These are phyloP conservation scores for Penicillium corylophilum DNA, from an alignment of 2,329 filamentous ascomycete genomes.

Conservation along the genomic window DNA sequence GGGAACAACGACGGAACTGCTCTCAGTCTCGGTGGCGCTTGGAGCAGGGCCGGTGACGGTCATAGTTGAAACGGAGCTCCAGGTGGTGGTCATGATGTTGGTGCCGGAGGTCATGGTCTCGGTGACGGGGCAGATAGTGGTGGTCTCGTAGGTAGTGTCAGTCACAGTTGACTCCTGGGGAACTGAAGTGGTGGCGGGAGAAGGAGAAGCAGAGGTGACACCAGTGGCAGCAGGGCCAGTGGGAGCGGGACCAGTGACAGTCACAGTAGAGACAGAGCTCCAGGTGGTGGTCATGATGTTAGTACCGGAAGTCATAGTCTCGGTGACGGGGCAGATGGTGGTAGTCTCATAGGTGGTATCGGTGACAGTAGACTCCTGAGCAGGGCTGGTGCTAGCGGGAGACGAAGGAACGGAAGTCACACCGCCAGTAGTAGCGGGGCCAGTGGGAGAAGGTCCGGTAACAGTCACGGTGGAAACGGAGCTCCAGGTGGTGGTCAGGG, in stretches of 20 bases:
- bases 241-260: constrained; percentile 4
- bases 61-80: not conserved
- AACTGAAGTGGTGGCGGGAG: constrained; percentile 35
- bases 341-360: constrained; percentile 16
- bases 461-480: constrained; percentile 18
- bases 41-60: not conserved
- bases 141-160: constrained; percentile 40
- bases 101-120: not conserved
- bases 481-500: constrained; percentile 15
- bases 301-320: constrained; percentile 16
- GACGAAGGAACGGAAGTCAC: constrained; percentile 25
- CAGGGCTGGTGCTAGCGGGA: constrained; percentile 36
- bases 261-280: constrained; percentile 16
- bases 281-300: constrained; percentile 16
- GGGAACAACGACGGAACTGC: constrained; percentile 34
- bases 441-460: not conserved
- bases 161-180: not conserved
- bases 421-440: constrained; percentile 13
- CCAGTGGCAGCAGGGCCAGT: constrained; percentile 13
- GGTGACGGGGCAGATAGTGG: constrained; percentile 26
- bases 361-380: too few species aligned
- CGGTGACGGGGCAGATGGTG: constrained; percentile 17
- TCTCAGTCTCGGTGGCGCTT: constrained; percentile 43
- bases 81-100: not conserved
- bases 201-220: constrained; percentile 24